Conservation (phyloP, 768 basidiomycete genomes). For the Trametes cinnabarina region DNA sequence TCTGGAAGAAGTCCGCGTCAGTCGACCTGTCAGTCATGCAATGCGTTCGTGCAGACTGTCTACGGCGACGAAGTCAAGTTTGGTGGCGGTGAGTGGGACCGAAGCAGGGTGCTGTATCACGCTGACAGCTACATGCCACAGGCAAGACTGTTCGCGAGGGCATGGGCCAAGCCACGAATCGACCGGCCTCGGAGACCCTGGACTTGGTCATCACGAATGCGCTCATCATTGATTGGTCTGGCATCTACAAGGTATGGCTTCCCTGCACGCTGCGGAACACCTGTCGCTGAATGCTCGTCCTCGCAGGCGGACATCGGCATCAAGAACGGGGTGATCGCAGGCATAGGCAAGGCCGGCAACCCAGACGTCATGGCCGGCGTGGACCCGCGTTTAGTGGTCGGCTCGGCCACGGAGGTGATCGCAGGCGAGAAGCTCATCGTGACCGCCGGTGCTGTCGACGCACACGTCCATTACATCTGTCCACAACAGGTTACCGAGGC, state of each 20-base stretch:
- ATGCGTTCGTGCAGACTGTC: slow-evolving; percentile 50
- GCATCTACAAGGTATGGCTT: slow-evolving; percentile 80
- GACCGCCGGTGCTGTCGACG: slow-evolving; percentile 92
- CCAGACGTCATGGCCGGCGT: slow-evolving; percentile 89
- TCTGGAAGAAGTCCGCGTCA: background rate
- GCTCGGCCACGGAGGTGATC: slow-evolving; percentile 91
- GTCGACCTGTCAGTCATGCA: background rate
- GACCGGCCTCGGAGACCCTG: slow-evolving; percentile 62
- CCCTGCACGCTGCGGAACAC: background rate
- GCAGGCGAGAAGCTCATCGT: slow-evolving; percentile 94
- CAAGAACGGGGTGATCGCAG: slow-evolving; percentile 75
- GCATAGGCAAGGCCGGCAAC: slow-evolving; percentile 97
- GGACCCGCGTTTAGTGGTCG: slow-evolving; percentile 69
- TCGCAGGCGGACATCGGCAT: slow-evolving; percentile 91
- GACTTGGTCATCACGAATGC: slow-evolving; percentile 97
- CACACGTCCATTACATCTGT: slow-evolving; percentile 93
- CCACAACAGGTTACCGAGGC: slow-evolving; percentile 90
- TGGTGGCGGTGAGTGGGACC: slow-evolving; percentile 66
- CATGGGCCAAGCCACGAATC: slow-evolving; percentile 88
- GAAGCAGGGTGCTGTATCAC: slow-evolving; percentile 4
- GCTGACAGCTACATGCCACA: slow-evolving; percentile 29
- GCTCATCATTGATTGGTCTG: slow-evolving; percentile 90
- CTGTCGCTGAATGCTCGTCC: background rate
- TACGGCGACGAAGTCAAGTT: slow-evolving; percentile 99
- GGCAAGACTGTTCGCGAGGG: slow-evolving; percentile 95